Conservation (phyloP, 2,329 filamentous ascomycete genomes). For the Xylogone sp. region DNA sequence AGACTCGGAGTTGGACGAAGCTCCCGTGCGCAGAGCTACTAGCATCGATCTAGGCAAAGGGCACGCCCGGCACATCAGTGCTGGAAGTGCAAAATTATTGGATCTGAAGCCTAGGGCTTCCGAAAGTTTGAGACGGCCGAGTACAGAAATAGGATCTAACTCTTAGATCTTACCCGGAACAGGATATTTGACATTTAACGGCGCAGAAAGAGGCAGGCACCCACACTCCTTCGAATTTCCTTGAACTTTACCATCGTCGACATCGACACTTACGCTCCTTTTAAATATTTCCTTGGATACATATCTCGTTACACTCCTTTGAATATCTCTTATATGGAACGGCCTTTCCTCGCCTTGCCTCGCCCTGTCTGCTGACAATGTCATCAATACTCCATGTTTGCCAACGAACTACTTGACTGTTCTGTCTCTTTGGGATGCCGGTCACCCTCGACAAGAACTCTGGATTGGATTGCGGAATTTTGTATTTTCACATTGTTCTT, state of each 20-base stretch:
- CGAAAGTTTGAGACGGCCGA: slow-evolving; percentile 42
- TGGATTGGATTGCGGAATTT: not conserved
- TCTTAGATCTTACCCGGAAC: not conserved
- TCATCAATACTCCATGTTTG: not conserved
- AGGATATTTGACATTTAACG: not conserved
- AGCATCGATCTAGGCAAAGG: slow-evolving; percentile 61
- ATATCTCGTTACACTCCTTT: slow-evolving; percentile 23
- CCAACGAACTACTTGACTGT: not conserved
- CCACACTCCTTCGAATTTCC: slow-evolving; percentile 26
- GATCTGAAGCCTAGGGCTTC: slow-evolving; percentile 59
- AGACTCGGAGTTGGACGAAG: slow-evolving; percentile 27
- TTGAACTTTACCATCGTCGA: not conserved
- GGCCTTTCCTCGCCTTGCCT: not conserved
- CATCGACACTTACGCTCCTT: slow-evolving; percentile 9
- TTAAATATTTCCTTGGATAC: slow-evolving; percentile 19
- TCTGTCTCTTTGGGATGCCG: slow-evolving; percentile 1
- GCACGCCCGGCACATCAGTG: slow-evolving; percentile 70
- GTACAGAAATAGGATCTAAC: slow-evolving; percentile 13
- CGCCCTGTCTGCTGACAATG: not conserved
- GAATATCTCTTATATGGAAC: slow-evolving; percentile 18
- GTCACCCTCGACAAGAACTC: not conserved
- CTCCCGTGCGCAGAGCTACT: slow-evolving; percentile 56
- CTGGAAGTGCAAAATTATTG: slow-evolving; percentile 72
- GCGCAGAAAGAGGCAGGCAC: not conserved
- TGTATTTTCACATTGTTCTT: not conserved